Conservation (phyloP, 179 eudicot genomes). For the Gypsophila paniculata region DNA sequence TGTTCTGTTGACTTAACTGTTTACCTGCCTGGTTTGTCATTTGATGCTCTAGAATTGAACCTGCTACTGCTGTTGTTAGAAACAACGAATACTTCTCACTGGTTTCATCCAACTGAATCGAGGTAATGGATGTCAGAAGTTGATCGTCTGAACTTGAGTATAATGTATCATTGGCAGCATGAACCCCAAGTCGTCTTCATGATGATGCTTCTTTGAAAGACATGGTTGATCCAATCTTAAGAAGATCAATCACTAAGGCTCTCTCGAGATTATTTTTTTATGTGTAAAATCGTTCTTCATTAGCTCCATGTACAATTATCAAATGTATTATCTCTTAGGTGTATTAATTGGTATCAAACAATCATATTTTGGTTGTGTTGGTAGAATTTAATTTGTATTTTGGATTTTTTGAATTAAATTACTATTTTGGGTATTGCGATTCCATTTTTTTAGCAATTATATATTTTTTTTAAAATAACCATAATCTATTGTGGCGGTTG, state of each 20-base stretch:
- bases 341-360: no score
- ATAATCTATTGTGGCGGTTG: no score
- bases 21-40: slow-evolving; percentile 52
- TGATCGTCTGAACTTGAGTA: slow-evolving; percentile 46
- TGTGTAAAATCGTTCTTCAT: no score
- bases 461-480: no score
- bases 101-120: slow-evolving; percentile 35
- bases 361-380: no score
- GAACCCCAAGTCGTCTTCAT: slow-evolving; percentile 78
- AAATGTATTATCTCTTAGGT: no score
- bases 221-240: slow-evolving; percentile 68
- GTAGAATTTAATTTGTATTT: no score
- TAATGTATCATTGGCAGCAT: slow-evolving; percentile 58
- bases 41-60: slow-evolving; percentile 56
- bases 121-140: slow-evolving; percentile 56
- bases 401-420: no score
- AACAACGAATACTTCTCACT: slow-evolving; percentile 49
- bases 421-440: no score
- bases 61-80: slow-evolving; percentile 61
- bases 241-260: slow-evolving; percentile 48
- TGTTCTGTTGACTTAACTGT: neutral
- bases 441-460: no score
- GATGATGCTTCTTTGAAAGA: slow-evolving; percentile 55
- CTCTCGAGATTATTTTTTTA: no score
- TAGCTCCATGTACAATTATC: no score